Conservation (phyloP, 1,284 basidiomycete genomes). For the Malassezia obtusa region DNA sequence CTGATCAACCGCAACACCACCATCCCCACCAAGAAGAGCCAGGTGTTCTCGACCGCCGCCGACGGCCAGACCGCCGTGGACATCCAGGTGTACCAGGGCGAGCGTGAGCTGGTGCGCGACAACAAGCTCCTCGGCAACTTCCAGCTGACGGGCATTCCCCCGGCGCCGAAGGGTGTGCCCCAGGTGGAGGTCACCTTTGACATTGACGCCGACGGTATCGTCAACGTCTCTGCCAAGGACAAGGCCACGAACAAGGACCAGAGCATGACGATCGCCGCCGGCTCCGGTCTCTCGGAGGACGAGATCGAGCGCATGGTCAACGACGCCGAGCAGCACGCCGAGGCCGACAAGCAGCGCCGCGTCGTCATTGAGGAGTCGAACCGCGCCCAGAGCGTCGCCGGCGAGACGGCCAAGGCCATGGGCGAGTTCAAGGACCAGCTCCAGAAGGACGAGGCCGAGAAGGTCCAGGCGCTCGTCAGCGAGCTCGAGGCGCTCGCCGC, state of each 20-base stretch:
- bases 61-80: slow-evolving; percentile 69
- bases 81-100: slow-evolving; percentile 87
- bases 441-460: slow-evolving; percentile 83
- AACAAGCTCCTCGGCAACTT: slow-evolving; percentile 99
- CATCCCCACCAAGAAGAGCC: slow-evolving; percentile 98
- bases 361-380: slow-evolving; percentile 90
- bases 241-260: slow-evolving; percentile 97
- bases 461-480: slow-evolving; percentile 58
- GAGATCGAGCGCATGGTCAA: slow-evolving; percentile 96
- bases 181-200: slow-evolving; percentile 99
- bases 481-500: slow-evolving; percentile 84
- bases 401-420: slow-evolving; percentile 94
- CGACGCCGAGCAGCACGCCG: slow-evolving; percentile 82
- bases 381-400: slow-evolving; percentile 85
- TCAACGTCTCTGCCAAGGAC: slow-evolving; percentile 91
- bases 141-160: slow-evolving; percentile 94
- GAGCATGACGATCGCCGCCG: slow-evolving; percentile 92
- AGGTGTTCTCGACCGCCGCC: slow-evolving; percentile 91
- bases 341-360: slow-evolving; percentile 64
- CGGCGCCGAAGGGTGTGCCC: slow-evolving; percentile 93
- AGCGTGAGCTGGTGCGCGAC: slow-evolving; percentile 91
- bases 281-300: slow-evolving; percentile 86
- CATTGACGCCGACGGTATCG: slow-evolving; percentile 95
- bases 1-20: slow-evolving; percentile 80
- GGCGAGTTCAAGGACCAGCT: slow-evolving; percentile 95